phyloP scores from a whole-genome alignment of 192 early-diverging fungal species.

The Mortierella antarctica region DNA sequence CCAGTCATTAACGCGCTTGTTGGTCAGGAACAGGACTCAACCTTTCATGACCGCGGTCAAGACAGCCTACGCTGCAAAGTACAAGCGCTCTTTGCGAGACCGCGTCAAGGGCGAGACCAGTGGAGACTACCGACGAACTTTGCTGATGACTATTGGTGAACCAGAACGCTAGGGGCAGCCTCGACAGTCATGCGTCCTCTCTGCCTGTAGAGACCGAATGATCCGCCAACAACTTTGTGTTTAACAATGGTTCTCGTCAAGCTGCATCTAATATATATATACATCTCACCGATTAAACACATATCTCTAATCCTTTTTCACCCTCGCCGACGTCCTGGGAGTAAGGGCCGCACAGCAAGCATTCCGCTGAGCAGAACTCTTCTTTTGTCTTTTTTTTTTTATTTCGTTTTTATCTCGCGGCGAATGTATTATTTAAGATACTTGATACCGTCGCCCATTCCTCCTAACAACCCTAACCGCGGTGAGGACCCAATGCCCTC shows the following conservation, averaged over 20 bases:
- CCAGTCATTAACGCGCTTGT: conserved; percentile 22
- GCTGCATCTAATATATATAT: no score
- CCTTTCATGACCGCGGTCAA: conserved; percentile 44
- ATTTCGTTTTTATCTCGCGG: not conserved
- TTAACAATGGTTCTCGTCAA: no score
- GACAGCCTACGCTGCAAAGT: conserved; percentile 32
- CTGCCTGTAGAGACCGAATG: no score
- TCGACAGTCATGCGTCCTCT: no score
- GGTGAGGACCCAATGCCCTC: conserved; percentile 27
- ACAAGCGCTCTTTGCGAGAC: conserved; percentile 33
- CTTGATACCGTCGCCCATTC: no score
- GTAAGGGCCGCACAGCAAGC: not conserved
- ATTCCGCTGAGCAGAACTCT: not conserved
- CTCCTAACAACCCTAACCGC: not conserved
- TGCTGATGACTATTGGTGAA: conserved; percentile 31
- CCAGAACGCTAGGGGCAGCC: conserved; percentile 8
- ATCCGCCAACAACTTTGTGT: no score
- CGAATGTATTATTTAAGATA: not conserved
- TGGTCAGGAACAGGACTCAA: conserved; percentile 47
- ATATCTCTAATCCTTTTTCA: no score
- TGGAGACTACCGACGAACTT: conserved; percentile 33
- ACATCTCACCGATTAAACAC: no score
- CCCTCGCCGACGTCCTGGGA: no score
- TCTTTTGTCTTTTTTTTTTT: conserved; percentile 4
- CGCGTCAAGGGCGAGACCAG: conserved; percentile 49